Evolutionary conservation across 495 filamentous ascomycete genomes (phyloP).

Genomic region (Geopyxis carbonaria): DNA sequence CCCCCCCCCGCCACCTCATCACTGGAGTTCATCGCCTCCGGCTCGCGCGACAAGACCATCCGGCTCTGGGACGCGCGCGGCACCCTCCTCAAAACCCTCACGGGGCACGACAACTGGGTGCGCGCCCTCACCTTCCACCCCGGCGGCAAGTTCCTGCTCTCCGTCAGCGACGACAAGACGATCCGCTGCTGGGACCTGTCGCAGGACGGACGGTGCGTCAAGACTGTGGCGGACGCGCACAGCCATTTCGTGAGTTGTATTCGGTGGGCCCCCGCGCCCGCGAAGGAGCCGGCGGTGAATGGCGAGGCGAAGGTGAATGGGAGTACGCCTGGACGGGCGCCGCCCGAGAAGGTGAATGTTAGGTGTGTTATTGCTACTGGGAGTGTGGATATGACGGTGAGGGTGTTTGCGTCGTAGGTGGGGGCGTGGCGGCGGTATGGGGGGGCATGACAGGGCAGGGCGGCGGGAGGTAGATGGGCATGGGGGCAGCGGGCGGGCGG

Average conservation of each 20-base stretch:
- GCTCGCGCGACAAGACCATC: slow-evolving; percentile 79
- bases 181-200: slow-evolving; percentile 86
- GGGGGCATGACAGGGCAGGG: not conserved
- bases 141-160: slow-evolving; percentile 80
- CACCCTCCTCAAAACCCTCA: slow-evolving; percentile 67
- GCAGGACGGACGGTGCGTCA: slow-evolving; percentile 82
- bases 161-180: slow-evolving; percentile 77
- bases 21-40: slow-evolving; percentile 83
- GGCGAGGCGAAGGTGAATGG: slow-evolving; percentile 40
- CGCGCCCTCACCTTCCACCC: slow-evolving; percentile 78
- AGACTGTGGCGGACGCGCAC: slow-evolving; percentile 62
- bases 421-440: not conserved
- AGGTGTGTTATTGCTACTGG: slow-evolving; percentile 47
- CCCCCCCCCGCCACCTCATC: slow-evolving; percentile 53
- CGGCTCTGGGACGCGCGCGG: slow-evolving; percentile 79
- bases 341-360: slow-evolving; percentile 29
- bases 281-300: slow-evolving; percentile 38
- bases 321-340: slow-evolving; percentile 33
- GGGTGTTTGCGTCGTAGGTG: slow-evolving; percentile 36
- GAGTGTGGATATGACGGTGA: slow-evolving; percentile 43
- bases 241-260: slow-evolving; percentile 77
- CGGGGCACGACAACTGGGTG: slow-evolving; percentile 95
- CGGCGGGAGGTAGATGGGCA: not conserved
- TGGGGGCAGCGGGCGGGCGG: not conserved
- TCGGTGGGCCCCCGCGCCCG: slow-evolving; percentile 72